Evolutionary conservation across 805 yeast genomes (phyloP).

Genomic region (Ogataea saltuana): DNA sequence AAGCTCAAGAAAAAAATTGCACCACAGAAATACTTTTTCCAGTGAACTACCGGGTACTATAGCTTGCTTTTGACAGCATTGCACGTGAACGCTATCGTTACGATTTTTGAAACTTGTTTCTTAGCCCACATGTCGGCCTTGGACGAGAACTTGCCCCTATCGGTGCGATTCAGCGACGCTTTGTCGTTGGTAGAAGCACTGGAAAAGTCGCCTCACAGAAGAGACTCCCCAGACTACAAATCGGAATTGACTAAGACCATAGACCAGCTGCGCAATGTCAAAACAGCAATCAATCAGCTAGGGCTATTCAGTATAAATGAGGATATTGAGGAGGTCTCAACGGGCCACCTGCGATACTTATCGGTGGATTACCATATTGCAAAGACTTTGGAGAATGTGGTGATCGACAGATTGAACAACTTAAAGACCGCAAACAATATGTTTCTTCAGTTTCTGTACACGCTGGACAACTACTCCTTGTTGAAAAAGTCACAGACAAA

Average conservation of each 20-base stretch:
- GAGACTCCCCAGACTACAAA: slow-evolving; percentile 25
- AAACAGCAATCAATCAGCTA: slow-evolving; percentile 44
- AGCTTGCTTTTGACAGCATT: too few relatives aligned
- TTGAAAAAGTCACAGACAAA: slow-evolving; percentile 38
- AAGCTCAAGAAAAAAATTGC: background rate
- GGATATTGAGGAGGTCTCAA: slow-evolving; percentile 63
- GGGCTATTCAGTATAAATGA: slow-evolving; percentile 75
- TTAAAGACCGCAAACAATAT: slow-evolving; percentile 45
- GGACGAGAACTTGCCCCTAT: slow-evolving; percentile 15
- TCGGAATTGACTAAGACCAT: slow-evolving; percentile 12
- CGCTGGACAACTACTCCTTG: slow-evolving; percentile 46
- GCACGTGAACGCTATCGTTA: too few relatives aligned
- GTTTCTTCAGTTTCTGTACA: slow-evolving; percentile 47
- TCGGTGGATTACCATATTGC: slow-evolving; percentile 63
- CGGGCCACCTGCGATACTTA: slow-evolving; percentile 61
- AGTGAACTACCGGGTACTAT: too few relatives aligned
- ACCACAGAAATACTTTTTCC: too few relatives aligned
- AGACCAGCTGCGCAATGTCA: slow-evolving; percentile 13
- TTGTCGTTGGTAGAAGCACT: slow-evolving; percentile 12
- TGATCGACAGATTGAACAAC: slow-evolving; percentile 34
- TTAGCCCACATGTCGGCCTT: background rate
- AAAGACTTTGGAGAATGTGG: slow-evolving; percentile 33
- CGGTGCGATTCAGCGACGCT: slow-evolving; percentile 19
- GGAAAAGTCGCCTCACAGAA: slow-evolving; percentile 19
- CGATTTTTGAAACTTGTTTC: too few relatives aligned